phyloP scores from a whole-genome alignment of 1,284 basidiomycete species.

The Fomitopsis palustris region DNA sequence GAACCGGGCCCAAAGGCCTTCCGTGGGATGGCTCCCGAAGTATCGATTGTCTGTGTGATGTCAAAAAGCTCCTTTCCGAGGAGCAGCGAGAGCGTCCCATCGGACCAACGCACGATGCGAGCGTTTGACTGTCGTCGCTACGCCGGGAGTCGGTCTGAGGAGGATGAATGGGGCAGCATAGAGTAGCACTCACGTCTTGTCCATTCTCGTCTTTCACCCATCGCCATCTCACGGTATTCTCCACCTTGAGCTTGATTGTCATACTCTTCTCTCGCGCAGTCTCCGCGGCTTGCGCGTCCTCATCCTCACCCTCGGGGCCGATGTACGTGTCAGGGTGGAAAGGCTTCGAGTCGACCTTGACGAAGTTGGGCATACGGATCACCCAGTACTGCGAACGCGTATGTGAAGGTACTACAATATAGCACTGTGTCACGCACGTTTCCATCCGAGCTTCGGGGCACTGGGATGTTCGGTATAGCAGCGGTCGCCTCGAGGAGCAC shows the following conservation, averaged over 20 bases:
- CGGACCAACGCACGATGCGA: slow-evolving; percentile 88
- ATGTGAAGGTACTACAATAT: background rate
- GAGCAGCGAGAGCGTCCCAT: slow-evolving; percentile 82
- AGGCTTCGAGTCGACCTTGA: slow-evolving; percentile 78
- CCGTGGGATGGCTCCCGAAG: slow-evolving; percentile 55
- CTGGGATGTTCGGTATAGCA: slow-evolving; percentile 72
- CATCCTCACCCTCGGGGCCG: slow-evolving; percentile 76
- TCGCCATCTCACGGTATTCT: slow-evolving; percentile 89
- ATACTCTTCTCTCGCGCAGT: slow-evolving; percentile 68
- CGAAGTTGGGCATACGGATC: slow-evolving; percentile 79
- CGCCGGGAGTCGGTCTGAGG: background rate
- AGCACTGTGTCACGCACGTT: slow-evolving; percentile 44
- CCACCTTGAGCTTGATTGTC: slow-evolving; percentile 81
- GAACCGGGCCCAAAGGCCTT: slow-evolving; percentile 45
- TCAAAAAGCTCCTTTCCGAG: slow-evolving; percentile 91
- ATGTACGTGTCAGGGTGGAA: slow-evolving; percentile 80
- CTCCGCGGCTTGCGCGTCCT: slow-evolving; percentile 51
- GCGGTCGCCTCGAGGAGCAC: slow-evolving; percentile 64
- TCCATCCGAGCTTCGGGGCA: slow-evolving; percentile 23
- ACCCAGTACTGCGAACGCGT: slow-evolving; percentile 64
- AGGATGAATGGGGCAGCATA: slow-evolving; percentile 3
- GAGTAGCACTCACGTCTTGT: slow-evolving; percentile 53
- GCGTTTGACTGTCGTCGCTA: slow-evolving; percentile 83
- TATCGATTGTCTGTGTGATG: slow-evolving; percentile 73
- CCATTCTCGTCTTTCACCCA: slow-evolving; percentile 76